These are phyloP conservation scores for Aspergillus hancockii DNA, from an alignment of 495 filamentous ascomycete genomes.

Conservation along the genomic window DNA sequence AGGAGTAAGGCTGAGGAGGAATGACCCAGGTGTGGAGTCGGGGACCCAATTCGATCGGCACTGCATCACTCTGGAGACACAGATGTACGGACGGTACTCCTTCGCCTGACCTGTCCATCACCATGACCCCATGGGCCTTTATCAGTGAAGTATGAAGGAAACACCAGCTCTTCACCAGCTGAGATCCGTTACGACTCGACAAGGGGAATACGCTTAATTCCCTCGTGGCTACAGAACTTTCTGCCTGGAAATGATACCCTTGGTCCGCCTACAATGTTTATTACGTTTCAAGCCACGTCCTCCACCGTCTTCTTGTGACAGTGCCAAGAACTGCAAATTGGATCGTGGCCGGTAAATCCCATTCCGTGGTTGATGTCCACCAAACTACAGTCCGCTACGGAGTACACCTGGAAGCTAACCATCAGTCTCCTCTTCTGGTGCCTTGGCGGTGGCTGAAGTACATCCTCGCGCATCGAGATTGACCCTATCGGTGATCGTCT, in stretches of 20 bases:
- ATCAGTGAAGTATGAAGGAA: background rate
- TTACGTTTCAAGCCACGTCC: background rate
- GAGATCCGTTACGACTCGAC: background rate
- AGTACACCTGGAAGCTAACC: background rate
- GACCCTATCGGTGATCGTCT: background rate
- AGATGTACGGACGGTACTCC: background rate
- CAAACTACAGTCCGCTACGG: background rate
- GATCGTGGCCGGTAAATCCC: background rate
- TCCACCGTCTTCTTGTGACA: background rate
- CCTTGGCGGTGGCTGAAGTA: slow-evolving; percentile 1
- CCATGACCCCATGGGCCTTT: too few species aligned
- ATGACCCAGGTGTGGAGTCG: background rate
- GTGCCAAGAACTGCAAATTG: background rate
- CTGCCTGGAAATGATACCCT: background rate
- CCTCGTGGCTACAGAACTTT: background rate
- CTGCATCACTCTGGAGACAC: background rate
- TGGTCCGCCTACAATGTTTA: background rate
- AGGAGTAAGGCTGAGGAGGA: slow-evolving; percentile 11
- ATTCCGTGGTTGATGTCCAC: background rate
- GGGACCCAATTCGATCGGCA: slow-evolving; percentile 8
- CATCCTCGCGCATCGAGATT: slow-evolving; percentile 1
- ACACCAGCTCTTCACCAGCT: background rate
- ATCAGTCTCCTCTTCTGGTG: background rate
- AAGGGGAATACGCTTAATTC: background rate
- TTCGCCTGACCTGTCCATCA: background rate